Evolutionary conservation across 257 asterid genomes (phyloP).

Genomic region (Perilla frutescens): DNA sequence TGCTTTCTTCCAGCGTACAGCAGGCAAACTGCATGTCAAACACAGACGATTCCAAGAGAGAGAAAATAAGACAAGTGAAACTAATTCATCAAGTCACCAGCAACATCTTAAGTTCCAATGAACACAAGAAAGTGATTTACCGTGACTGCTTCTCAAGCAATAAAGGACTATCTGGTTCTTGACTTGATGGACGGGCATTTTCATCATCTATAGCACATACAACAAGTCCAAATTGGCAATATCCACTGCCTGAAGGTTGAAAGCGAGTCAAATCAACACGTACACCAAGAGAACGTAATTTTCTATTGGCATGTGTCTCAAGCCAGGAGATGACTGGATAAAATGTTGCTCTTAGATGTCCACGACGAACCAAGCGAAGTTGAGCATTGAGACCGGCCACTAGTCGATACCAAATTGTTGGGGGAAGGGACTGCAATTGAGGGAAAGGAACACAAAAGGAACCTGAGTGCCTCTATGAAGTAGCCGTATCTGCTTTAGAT

Average conservation of each 20-base stretch:
- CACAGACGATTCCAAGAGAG: constrained; percentile 26
- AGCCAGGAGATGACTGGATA: constrained; percentile 78
- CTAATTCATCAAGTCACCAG: constrained; percentile 20
- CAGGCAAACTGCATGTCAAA: constrained; percentile 59
- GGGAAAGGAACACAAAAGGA: constrained; percentile 29
- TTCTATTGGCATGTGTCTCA: constrained; percentile 79
- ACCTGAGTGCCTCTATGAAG: constrained; percentile 32
- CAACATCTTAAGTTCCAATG: constrained; percentile 19
- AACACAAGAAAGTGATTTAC: constrained; percentile 46
- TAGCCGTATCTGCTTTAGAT: constrained; percentile 10
- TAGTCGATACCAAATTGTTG: constrained; percentile 81
- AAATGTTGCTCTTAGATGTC: constrained; percentile 71
- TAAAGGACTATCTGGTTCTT: constrained; percentile 48
- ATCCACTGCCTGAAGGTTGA: constrained; percentile 75
- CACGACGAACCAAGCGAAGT: constrained; percentile 80
- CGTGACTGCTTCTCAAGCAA: constrained; percentile 55
- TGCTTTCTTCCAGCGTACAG: constrained; percentile 79
- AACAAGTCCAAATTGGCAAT: constrained; percentile 79
- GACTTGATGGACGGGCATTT: constrained; percentile 46
- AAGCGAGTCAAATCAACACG: constrained; percentile 66
- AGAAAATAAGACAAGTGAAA: constrained; percentile 26
- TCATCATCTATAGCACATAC: constrained; percentile 65
- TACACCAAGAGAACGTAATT: constrained; percentile 59
- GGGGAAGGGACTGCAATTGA: constrained; percentile 77
- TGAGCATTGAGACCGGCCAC: constrained; percentile 96